Conservation (phyloP, 148 eudicot species). For the Chenopodium suecicum region DNA sequence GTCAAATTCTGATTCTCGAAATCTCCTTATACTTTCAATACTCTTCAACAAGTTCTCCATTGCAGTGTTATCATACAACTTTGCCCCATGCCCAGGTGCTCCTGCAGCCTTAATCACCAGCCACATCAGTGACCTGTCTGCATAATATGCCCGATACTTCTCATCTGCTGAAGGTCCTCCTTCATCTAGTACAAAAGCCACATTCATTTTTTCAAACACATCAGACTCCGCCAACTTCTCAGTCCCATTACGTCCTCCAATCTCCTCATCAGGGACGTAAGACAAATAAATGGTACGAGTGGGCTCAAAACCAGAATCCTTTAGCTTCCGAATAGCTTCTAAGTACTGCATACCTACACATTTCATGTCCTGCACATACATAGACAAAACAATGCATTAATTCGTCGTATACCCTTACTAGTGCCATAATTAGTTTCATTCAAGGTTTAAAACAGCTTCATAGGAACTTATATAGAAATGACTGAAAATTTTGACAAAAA, state of each 20-base stretch:
- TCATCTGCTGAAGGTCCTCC: slow-evolving; percentile 70
- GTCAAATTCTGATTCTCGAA: slow-evolving; percentile 83
- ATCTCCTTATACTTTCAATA: slow-evolving; percentile 70
- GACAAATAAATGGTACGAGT: slow-evolving; percentile 68
- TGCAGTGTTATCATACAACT: slow-evolving; percentile 79
- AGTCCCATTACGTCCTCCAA: slow-evolving; percentile 87
- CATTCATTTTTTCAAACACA: slow-evolving; percentile 64
- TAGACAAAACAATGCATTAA: neutral
- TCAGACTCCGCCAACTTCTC: slow-evolving; percentile 63
- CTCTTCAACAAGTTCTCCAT: slow-evolving; percentile 83
- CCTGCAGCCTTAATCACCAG: slow-evolving; percentile 80
- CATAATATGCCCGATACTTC: slow-evolving; percentile 62
- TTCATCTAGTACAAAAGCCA: slow-evolving; percentile 81
- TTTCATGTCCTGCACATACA: slow-evolving; percentile 64
- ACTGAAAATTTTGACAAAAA: no score
- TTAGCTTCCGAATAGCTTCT: slow-evolving; percentile 77
- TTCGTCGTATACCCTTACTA: neutral
- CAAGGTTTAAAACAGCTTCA: no score
- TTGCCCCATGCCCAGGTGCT: slow-evolving; percentile 90
- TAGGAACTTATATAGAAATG: no score
- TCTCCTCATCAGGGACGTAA: slow-evolving; percentile 90
- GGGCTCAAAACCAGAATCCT: slow-evolving; percentile 61
- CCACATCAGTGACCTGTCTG: slow-evolving; percentile 87
- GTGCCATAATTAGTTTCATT: no score
- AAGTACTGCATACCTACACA: slow-evolving; percentile 87